Conservation (phyloP, 164 flowering plant genomes). For the Aristolochia fimbriata region DNA sequence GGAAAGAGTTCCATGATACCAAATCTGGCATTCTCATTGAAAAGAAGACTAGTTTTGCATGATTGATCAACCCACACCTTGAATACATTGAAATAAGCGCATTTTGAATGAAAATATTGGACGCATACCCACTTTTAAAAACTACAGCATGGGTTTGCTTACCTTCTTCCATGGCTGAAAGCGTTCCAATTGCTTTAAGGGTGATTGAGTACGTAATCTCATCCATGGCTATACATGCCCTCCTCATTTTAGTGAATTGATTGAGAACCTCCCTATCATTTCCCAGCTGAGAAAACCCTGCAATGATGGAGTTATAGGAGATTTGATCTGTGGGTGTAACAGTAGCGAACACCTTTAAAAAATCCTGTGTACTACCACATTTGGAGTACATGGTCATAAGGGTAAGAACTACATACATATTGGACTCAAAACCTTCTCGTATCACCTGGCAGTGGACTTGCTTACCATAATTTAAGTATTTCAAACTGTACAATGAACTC, state of each 20-base stretch:
- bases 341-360: conserved; percentile 20
- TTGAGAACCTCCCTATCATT: conserved; percentile 25
- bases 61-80: conserved; percentile 38
- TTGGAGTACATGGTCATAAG: conserved; percentile 39
- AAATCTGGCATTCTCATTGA: conserved; percentile 30
- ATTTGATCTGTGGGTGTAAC: conserved; percentile 28
- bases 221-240: conserved; percentile 21
- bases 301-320: conserved; percentile 47
- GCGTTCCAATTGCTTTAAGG: conserved; percentile 30
- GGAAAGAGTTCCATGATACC: conserved; percentile 51
- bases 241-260: conserved; percentile 34
- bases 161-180: conserved; percentile 40
- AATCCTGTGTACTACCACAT: conserved; percentile 29
- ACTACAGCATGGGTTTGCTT: conserved; percentile 40
- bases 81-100: conserved; percentile 34
- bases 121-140: conserved; percentile 28
- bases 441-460: conserved; percentile 39
- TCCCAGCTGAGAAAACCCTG: conserved; percentile 37
- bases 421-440: conserved; percentile 29
- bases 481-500: conserved; percentile 28
- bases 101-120: conserved; percentile 29
- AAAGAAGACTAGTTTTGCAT: conserved; percentile 30
- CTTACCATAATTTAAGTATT: conserved; percentile 26
- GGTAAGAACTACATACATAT: conserved; percentile 26
- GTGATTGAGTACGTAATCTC: conserved; percentile 29